These are phyloP conservation scores for Trypanosoma platydactyli DNA, from an alignment of 208 protist genomes.

Conservation along the genomic window DNA sequence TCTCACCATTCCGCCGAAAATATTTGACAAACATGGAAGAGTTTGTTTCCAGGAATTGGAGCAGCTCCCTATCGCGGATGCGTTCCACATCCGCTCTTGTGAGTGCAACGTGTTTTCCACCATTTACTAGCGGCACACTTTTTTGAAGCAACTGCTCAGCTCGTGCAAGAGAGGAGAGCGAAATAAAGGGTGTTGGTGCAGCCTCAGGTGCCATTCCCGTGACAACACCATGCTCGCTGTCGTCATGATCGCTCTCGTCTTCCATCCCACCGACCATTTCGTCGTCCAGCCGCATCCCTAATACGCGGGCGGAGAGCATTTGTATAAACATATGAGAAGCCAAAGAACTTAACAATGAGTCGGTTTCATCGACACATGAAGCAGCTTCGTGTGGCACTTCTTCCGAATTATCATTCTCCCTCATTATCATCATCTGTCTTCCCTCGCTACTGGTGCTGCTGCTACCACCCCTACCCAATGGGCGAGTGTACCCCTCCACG, in stretches of 20 bases:
- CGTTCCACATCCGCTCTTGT: conserved; percentile 55
- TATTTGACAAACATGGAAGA: conserved; percentile 39
- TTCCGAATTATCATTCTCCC: background rate
- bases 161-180: conserved; percentile 37
- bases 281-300: conserved; percentile 23
- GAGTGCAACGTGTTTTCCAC: conserved; percentile 47
- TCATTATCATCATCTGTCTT: too few relatives aligned
- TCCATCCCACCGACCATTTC: background rate
- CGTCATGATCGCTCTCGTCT: background rate
- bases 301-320: conserved; percentile 40
- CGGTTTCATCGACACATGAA: background rate
- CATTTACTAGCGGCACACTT: conserved; percentile 44
- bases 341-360: conserved; percentile 19
- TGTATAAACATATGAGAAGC: conserved; percentile 36
- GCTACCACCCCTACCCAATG: background rate
- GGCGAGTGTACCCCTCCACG: too few relatives aligned
- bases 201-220: conserved; percentile 14
- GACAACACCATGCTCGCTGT: background rate
- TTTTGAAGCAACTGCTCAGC: conserved; percentile 54
- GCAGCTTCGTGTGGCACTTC: background rate
- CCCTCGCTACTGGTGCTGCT: background rate
- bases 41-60: conserved; percentile 54
- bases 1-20: conserved; percentile 16
- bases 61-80: conserved; percentile 57
- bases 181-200: conserved; percentile 35